phyloP scores from a whole-genome alignment of 768 basidiomycete genomes.

The Mycena filopes region DNA sequence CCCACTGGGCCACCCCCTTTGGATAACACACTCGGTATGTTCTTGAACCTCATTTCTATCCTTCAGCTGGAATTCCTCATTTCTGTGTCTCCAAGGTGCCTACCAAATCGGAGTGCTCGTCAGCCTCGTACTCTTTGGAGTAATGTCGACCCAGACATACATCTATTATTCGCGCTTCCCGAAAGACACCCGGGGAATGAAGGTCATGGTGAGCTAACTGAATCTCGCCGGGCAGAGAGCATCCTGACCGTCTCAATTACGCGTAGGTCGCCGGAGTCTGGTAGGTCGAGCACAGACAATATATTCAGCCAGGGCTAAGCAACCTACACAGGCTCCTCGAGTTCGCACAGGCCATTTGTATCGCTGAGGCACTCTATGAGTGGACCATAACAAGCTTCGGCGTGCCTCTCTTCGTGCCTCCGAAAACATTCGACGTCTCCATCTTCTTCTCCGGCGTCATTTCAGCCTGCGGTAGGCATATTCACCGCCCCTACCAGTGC shows the following conservation, averaged over 20 bases:
- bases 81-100: background rate
- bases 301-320: background rate
- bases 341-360: background rate
- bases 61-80: background rate
- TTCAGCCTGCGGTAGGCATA: background rate
- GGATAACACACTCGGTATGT: conserved; percentile 1
- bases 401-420: background rate
- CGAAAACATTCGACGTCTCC: background rate
- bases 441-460: background rate
- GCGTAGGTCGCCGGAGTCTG: conserved; percentile 1
- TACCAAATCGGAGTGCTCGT: conserved; percentile 12
- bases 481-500: too few relatives aligned
- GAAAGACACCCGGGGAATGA: background rate
- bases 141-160: conserved; percentile 1
- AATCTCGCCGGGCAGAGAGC: background rate
- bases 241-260: background rate
- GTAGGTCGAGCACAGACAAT: background rate
- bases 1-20: too few relatives aligned
- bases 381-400: background rate
- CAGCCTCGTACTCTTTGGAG: background rate
- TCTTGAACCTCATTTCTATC: background rate
- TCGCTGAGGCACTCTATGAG: background rate
- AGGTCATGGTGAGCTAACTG: background rate
- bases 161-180: conserved; percentile 12
- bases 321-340: conserved; percentile 11